phyloP scores from a whole-genome alignment of 306 rosid genomes.

The Cicer yamashitae region DNA sequence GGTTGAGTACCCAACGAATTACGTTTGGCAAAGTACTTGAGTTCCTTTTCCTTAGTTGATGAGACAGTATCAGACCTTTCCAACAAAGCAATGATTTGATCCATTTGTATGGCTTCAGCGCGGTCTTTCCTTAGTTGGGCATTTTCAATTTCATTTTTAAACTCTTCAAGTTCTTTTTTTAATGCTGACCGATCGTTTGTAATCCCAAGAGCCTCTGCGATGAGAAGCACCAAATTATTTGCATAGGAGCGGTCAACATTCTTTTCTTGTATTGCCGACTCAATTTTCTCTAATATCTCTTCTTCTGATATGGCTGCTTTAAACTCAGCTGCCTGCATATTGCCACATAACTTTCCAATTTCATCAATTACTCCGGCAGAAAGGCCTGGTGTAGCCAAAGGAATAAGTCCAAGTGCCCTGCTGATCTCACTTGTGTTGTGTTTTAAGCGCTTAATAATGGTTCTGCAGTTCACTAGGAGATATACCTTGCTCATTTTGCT shows the following conservation, averaged over 20 bases:
- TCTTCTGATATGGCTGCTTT: conserved; percentile 74
- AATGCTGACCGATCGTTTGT: conserved; percentile 62
- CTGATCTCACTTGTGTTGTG: conserved; percentile 54
- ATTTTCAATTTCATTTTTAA: conserved; percentile 77
- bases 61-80: conserved; percentile 85
- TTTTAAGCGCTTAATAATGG: conserved; percentile 56
- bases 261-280: conserved; percentile 71
- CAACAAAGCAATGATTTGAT: conserved; percentile 86
- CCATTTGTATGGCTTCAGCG: conserved; percentile 89
- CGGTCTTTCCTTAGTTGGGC: conserved; percentile 67
- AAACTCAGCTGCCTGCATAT: conserved; percentile 69
- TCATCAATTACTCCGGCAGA: conserved; percentile 63
- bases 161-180: conserved; percentile 74
- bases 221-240: conserved; percentile 68
- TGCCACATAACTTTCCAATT: conserved; percentile 59
- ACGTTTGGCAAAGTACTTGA: conserved; percentile 64
- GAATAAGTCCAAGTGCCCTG: conserved; percentile 65
- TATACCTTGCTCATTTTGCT: conserved; percentile 74
- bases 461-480: conserved; percentile 67
- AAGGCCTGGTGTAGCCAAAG: conserved; percentile 61
- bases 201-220: conserved; percentile 78
- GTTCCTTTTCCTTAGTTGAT: conserved; percentile 70
- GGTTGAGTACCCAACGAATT: conserved; percentile 59
- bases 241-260: conserved; percentile 76
- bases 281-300: conserved; percentile 78